Evolutionary conservation across 768 basidiomycete genomes (phyloP), one percentile per base, ranked within the genome.

Genomic region (Paxillus rubicundulus): DNA sequence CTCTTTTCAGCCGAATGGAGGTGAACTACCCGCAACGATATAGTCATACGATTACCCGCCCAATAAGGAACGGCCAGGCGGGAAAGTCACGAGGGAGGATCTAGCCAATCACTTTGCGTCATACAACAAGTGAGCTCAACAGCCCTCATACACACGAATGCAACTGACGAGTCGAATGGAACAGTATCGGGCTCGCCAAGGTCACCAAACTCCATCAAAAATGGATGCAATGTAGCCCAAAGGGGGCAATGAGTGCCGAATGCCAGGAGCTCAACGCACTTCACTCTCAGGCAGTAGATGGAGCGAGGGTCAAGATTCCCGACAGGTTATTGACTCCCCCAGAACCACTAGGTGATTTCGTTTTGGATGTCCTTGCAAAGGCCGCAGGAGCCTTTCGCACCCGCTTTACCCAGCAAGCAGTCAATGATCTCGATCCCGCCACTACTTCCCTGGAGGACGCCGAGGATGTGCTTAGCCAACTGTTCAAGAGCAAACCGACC

Each of bases 181-280:
- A 39, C 48, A 86, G 85, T 21, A 76, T 80, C 39, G 76, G 81
- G 3, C 74, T 86, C 16, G 85, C 82, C 0, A 74, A 74, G 45
- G 77, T 85, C 1, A 72, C 80, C 1, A 72, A 78, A 10, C 68
- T 87, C 14, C 84, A 86, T 51, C 72, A 73, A 2, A 80, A 81
- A 63, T 87, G 85, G 85, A 76, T 78, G 45, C 74, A 79, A 2
- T 70, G 68, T 38, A 80, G 76, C 50, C 76, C 80, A 0, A 64
- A 76, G 44, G 85, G 85, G 27, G 84, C 84, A 0, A 69, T 85
- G 57, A 78, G 81, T 58, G 66, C 77, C 0, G 79, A 87, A 68
- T 87, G 85, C 56, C 85, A 86, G 58, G 85, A 87, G 59, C 71
- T 87, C 21, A 87, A 86, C 53, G 85, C 84, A 0, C 67, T 87